Conservation (phyloP, 192 early-diverging fungal species). For the Rhizoclosmatium sp. region DNA sequence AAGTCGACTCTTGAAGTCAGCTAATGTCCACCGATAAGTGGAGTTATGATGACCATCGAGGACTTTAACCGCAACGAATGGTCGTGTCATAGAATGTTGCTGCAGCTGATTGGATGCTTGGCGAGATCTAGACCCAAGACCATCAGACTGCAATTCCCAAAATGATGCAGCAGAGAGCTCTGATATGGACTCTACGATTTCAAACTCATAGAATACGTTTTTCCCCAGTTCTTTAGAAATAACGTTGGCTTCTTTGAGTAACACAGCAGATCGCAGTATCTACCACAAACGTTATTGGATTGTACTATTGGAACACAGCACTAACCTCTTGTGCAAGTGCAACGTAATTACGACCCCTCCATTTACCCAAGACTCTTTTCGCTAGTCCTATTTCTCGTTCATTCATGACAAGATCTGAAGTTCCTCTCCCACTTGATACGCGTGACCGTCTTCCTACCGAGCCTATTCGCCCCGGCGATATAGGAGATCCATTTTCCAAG, state of each 20-base stretch:
- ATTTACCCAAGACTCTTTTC: slow-evolving; percentile 19
- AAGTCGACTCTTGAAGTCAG: slow-evolving; percentile 25
- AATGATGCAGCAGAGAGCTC: slow-evolving; percentile 38
- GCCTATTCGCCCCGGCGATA: no score
- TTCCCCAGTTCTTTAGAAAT: slow-evolving; percentile 85
- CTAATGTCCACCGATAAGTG: slow-evolving; percentile 20
- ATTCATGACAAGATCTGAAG: background rate
- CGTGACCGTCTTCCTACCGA: no score
- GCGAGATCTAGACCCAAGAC: slow-evolving; percentile 4
- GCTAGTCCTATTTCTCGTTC: slow-evolving; percentile 26
- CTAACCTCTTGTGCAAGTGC: slow-evolving; percentile 40
- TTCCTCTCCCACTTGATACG: no score
- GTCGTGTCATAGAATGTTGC: background rate
- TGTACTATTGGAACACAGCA: background rate
- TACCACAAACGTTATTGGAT: background rate
- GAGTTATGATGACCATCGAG: slow-evolving; percentile 36
- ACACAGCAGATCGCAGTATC: slow-evolving; percentile 23
- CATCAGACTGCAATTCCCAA: slow-evolving; percentile 42
- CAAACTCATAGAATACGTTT: slow-evolving; percentile 84
- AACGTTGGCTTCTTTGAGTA: slow-evolving; percentile 91
- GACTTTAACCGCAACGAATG: slow-evolving; percentile 30
- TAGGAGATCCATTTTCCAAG: no score
- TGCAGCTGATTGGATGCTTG: slow-evolving; percentile 2
- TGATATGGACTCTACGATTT: slow-evolving; percentile 47
- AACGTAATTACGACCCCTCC: slow-evolving; percentile 45